Percentiles rank a stretch among this genome's conserved stretches.
Evolutionary conservation across 2,329 filamentous ascomycete species (phyloP).

Genomic region (Colletotrichum shisoi): DNA sequence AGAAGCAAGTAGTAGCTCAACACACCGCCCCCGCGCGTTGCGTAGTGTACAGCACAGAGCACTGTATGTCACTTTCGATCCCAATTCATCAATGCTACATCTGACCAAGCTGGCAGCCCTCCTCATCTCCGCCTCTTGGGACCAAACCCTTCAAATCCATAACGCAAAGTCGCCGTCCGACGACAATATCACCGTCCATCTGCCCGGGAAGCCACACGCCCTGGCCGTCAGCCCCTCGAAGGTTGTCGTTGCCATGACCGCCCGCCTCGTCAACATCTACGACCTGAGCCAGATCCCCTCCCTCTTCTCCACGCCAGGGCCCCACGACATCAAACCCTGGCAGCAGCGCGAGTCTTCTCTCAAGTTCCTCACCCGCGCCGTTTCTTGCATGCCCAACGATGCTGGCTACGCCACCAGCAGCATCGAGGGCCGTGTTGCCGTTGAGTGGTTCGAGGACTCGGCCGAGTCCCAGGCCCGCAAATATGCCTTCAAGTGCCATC

Average conservation of each 20-base stretch:
- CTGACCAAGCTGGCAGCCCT: constrained; percentile 58
- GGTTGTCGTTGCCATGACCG: constrained; percentile 94
- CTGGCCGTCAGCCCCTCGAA: constrained; percentile 79
- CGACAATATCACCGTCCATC: constrained; percentile 69
- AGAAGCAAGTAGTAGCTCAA: constrained; percentile 77
- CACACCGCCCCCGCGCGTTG: constrained; percentile 83
- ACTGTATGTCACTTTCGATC: constrained; percentile 60
- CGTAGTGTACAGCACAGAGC: constrained; percentile 79
- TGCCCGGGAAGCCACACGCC: constrained; percentile 89
- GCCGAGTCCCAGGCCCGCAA: constrained; percentile 88
- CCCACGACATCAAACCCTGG: constrained; percentile 75
- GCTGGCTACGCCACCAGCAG: constrained; percentile 90
- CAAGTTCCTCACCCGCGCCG: constrained; percentile 93
- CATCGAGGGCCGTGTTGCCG: constrained; percentile 94
- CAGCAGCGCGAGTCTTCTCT: constrained; percentile 92
- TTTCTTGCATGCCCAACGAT: constrained; percentile 96
- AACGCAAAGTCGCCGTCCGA: constrained; percentile 63
- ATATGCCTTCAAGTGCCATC: constrained; percentile 98
- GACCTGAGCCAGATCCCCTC: constrained; percentile 74
- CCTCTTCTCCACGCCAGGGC: constrained; percentile 60
- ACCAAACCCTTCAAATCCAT: constrained; percentile 87
- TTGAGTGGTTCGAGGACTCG: constrained; percentile 96
- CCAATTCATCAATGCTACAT: not conserved
- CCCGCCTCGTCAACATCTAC: constrained; percentile 93
- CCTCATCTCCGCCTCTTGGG: constrained; percentile 92